These are phyloP conservation scores for Mollisiaceae sp. DNA, from an alignment of 2,329 filamentous ascomycete genomes.

Conservation along the genomic window DNA sequence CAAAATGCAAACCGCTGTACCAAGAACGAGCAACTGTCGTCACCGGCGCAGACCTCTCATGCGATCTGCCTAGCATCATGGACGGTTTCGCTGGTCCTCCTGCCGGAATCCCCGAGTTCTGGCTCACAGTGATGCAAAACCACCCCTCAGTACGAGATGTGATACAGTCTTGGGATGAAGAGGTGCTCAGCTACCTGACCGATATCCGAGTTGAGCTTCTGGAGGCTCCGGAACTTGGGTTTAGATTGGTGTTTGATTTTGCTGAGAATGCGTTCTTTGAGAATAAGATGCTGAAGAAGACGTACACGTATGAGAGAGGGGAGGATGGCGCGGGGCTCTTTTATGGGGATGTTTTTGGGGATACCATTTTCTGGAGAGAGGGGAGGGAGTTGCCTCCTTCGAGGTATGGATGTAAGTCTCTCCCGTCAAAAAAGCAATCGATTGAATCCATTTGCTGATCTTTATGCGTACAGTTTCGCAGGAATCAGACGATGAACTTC, in stretches of 20 bases:
- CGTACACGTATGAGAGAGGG: constrained; percentile 7
- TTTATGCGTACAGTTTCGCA: not conserved
- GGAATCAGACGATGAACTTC: not conserved
- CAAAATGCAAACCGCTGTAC: constrained; percentile 1
- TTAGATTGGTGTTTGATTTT: constrained; percentile 3
- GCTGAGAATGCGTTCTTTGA: constrained; percentile 5
- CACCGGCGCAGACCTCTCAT: not conserved
- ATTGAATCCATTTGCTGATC: not conserved
- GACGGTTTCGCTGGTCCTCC: not conserved
- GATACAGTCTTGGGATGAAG: not conserved
- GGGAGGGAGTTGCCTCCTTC: not conserved
- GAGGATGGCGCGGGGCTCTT: not conserved
- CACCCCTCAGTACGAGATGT: constrained; percentile 9
- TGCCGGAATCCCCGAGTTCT: constrained; percentile 14
- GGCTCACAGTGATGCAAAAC: constrained; percentile 14
- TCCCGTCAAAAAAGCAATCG: not conserved
- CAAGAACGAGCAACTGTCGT: not conserved
- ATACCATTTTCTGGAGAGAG: not conserved
- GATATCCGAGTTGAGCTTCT: constrained; percentile 9
- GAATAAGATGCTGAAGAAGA: constrained; percentile 10
- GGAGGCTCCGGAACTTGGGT: not conserved
- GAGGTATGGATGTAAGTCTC: not conserved
- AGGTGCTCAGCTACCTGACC: not conserved
- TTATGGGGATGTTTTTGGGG: not conserved
- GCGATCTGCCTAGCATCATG: not conserved